These are phyloP conservation scores for Choricystis sp. DNA, from an alignment of 139 green algal species.

Conservation along the genomic window DNA sequence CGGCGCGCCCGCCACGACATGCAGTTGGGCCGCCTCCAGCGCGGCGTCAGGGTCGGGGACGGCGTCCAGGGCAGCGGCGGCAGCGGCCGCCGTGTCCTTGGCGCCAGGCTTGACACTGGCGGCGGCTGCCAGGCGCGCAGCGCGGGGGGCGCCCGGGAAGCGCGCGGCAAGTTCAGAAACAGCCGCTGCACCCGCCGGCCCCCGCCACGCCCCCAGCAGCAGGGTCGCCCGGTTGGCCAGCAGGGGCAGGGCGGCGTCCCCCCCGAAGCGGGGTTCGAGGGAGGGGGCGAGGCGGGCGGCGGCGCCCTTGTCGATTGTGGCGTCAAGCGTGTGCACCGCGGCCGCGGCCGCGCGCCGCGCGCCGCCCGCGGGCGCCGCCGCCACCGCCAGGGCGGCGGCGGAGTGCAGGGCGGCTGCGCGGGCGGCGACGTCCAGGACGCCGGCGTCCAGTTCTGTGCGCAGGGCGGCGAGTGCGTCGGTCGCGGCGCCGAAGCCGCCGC, in stretches of 20 bases:
- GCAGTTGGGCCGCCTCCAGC: not conserved
- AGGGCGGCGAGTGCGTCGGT: too few species aligned
- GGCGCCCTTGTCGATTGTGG: not conserved
- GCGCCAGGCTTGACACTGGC: not conserved
- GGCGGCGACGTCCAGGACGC: not conserved
- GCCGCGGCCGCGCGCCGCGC: too few species aligned
- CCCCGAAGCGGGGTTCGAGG: not conserved
- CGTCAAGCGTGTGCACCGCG: not conserved
- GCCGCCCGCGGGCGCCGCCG: too few species aligned
- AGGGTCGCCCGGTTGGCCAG: not conserved
- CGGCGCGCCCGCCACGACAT: not conserved
- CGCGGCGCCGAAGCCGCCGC: too few species aligned
- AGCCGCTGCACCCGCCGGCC: not conserved
- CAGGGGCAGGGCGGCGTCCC: not conserved
- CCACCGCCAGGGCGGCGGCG: too few species aligned
- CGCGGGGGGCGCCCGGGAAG: not conserved
- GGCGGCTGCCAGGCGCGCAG: not conserved
- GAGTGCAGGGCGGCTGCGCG: not conserved
- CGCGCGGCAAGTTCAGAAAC: not conserved
- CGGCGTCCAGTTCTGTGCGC: too few species aligned
- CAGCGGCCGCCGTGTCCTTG: too few species aligned
- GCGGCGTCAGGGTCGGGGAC: not conserved
- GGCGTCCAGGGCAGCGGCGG: not conserved
- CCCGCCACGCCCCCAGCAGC: not conserved
- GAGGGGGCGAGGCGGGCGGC: not conserved